A percentile compares a stretch with the other conserved stretches of the same genome.
phyloP scores from a whole-genome alignment of 2,329 filamentous ascomycete species.

The Aspergillus fumigatiaffinis region DNA sequence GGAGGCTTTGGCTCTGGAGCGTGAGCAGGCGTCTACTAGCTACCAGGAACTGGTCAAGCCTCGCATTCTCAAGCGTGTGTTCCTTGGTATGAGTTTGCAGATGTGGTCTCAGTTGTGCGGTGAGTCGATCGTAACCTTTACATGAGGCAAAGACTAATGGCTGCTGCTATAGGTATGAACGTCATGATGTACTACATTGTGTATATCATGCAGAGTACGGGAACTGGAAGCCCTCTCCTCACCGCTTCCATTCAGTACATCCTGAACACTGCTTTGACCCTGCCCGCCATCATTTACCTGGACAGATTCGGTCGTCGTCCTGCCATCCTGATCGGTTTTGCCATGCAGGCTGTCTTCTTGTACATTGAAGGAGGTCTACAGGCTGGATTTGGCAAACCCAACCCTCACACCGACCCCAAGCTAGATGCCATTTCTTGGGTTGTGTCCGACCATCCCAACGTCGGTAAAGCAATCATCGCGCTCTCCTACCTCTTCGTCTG shows the following conservation, averaged over 20 bases:
- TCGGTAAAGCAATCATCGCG: conserved; percentile 23
- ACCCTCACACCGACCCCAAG: conserved; percentile 1
- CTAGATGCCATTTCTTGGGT: conserved; percentile 17
- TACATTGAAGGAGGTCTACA: conserved; percentile 39
- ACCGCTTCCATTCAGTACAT: conserved; percentile 68
- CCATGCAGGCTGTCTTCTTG: conserved; percentile 52
- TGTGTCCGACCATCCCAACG: conserved; percentile 13
- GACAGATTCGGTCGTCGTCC: conserved; percentile 69
- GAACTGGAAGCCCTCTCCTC: conserved; percentile 54
- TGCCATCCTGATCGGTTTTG: conserved; percentile 60
- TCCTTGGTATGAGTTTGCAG: conserved; percentile 67
- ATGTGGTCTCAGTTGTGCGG: conserved; percentile 69
- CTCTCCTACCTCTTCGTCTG: conserved; percentile 25
- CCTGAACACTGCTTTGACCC: conserved; percentile 73
- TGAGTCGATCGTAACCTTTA: not conserved
- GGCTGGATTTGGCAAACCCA: conserved; percentile 17
- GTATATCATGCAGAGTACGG: conserved; percentile 62
- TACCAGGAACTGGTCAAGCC: conserved; percentile 69
- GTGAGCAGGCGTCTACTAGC: conserved; percentile 62
- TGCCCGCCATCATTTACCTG: conserved; percentile 69
- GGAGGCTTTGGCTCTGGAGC: conserved; percentile 67
- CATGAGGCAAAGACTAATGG: not conserved
- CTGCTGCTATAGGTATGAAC: conserved; percentile 53
- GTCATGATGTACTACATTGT: conserved; percentile 68
- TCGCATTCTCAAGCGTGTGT: conserved; percentile 65